phyloP scores from a whole-genome alignment of 2,329 filamentous ascomycete species.

The Fusarium scirpi region DNA sequence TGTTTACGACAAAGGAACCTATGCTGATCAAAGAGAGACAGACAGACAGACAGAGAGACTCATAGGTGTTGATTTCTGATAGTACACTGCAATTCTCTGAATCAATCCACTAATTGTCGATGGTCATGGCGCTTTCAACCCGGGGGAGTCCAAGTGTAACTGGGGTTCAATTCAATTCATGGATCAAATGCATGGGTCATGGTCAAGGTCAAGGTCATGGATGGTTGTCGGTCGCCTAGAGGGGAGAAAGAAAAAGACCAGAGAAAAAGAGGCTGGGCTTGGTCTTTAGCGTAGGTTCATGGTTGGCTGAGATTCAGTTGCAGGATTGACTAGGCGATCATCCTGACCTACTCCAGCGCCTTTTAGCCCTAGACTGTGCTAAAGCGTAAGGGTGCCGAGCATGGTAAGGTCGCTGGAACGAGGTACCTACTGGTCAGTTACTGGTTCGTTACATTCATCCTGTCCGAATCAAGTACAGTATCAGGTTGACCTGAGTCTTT shows the following conservation, averaged over 20 bases:
- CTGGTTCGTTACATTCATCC: slow-evolving; percentile 14
- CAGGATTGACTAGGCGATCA: neutral
- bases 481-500: slow-evolving; percentile 36
- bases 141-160: slow-evolving; percentile 29
- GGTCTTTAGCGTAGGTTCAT: neutral
- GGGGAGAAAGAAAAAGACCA: neutral
- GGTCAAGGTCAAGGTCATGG: neutral
- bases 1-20: neutral
- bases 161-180: slow-evolving; percentile 2
- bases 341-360: neutral
- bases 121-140: slow-evolving; percentile 33
- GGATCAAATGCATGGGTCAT: slow-evolving; percentile 2
- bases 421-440: neutral
- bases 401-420: slow-evolving; percentile 4
- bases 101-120: slow-evolving; percentile 31
- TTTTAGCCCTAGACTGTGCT: neutral
- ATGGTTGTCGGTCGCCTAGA: neutral
- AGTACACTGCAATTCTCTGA: neutral
- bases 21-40: neutral
- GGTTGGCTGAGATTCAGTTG: neutral
- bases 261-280: slow-evolving; percentile 10
- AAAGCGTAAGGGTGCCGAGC: slow-evolving; percentile 1
- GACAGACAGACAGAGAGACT: too few species aligned
- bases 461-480: slow-evolving; percentile 26
- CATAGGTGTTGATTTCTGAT: neutral